Conservation (phyloP, 1,139 yeast genomes). For the Debaryomyces robertsiae region DNA sequence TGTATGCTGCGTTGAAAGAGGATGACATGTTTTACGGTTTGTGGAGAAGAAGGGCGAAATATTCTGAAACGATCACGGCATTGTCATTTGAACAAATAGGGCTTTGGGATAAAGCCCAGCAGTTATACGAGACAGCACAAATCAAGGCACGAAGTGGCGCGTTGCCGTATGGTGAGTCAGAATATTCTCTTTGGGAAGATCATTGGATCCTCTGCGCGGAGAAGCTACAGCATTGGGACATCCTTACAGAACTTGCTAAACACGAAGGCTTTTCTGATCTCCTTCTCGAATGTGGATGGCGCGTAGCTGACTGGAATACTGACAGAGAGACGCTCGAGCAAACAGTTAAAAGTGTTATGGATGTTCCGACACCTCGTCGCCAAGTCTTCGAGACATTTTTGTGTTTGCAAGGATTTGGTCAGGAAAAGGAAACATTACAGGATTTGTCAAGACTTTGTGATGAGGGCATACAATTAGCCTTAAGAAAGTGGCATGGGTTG, state of each 20-base stretch:
- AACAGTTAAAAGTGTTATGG: constrained; percentile 95
- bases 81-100: constrained; percentile 94
- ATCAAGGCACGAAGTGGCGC: constrained; percentile 96
- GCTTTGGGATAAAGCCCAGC: constrained; percentile 92
- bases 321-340: constrained; percentile 94
- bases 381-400: constrained; percentile 94
- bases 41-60: constrained; percentile 96
- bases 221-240: constrained; percentile 97
- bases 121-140: constrained; percentile 95
- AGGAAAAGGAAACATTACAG: constrained; percentile 77
- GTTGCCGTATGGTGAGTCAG: constrained; percentile 92
- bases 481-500: constrained; percentile 90
- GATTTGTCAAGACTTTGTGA: constrained; percentile 87
- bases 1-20: constrained; percentile 86
- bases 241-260: constrained; percentile 91
- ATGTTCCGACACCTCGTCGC: constrained; percentile 96
- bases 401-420: constrained; percentile 91
- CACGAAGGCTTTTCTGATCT: constrained; percentile 97
- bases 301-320: constrained; percentile 98
- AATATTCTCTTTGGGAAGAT: constrained; percentile 97
- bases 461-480: constrained; percentile 92
- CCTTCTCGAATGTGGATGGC: constrained; percentile 96
- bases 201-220: constrained; percentile 98
- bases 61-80: constrained; percentile 89
- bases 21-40: constrained; percentile 97